Evolutionary conservation across 768 basidiomycete genomes (phyloP), one percentile per base, ranked within the genome.

Genomic region (Auriscalpium microsporum): DNA sequence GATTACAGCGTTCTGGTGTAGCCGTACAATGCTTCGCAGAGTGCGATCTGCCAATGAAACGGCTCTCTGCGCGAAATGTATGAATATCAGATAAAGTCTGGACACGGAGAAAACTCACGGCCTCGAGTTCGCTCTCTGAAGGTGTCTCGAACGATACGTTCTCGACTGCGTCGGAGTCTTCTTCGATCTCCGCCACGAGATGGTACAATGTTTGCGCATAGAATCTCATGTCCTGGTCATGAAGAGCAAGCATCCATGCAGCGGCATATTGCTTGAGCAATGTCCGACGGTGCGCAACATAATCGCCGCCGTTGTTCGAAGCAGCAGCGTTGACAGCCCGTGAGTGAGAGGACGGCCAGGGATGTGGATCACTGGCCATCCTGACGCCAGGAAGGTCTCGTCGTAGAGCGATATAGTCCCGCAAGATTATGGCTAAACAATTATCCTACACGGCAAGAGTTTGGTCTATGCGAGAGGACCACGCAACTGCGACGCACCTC

Each of bases 221-320:
- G 8, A 73, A 64, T 1, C 66, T 67, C 17, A 77, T 60, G 62
- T 86, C 81, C 52, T 80, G 78, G 49, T 83, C 74, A 65, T 89
- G 85, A 23, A 91, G 68, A 38, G 84, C 82, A 33, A 76, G 70
- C 45, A 92, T 71, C 90, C 90, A 93, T 19, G 77, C 78, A 16
- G 73, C 65, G 13, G 76, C 84, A 64, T 87, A 89, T 59, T 72
- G 75, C 17, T 67, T 62, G 50, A 82, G 67, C 19, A 92, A 68
- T 2, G 72, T 68, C 40, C 78, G 74, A 40, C 89, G 73, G 23
- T 78, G 73, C 14, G 79, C 77, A 46, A 88, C 72, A 65, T 90
- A 92, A 58, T 87, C 83, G 17, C 85, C 81, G 0, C 88, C 86
- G 64, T 82, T 86, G 53, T 77, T 78, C 8, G 71, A 68, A 11